Conservation (phyloP, 495 filamentous ascomycete genomes). For the Parmelia sp. region DNA sequence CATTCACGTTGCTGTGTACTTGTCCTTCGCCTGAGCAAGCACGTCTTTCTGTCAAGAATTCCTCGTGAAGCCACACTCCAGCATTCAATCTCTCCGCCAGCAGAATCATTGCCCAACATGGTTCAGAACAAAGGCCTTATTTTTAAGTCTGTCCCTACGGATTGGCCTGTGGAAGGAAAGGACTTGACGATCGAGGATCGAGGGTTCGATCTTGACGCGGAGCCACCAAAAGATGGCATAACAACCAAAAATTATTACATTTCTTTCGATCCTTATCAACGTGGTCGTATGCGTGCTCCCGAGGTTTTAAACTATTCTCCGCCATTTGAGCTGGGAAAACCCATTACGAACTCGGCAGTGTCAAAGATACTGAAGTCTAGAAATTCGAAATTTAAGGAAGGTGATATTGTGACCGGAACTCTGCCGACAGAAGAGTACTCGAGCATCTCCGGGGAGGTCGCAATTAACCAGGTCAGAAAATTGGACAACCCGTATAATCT, state of each 20-base stretch:
- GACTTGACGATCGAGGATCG: slow-evolving; percentile 63
- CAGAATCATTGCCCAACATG: slow-evolving; percentile 12
- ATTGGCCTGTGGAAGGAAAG: slow-evolving; percentile 63
- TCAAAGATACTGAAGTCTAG: slow-evolving; percentile 62
- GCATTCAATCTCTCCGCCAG: not conserved
- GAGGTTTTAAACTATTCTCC: slow-evolving; percentile 57
- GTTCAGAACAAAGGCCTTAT: slow-evolving; percentile 70
- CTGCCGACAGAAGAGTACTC: slow-evolving; percentile 60
- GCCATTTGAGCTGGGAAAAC: slow-evolving; percentile 48
- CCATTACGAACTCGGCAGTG: slow-evolving; percentile 53
- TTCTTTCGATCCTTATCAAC: slow-evolving; percentile 86
- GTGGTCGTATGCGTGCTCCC: slow-evolving; percentile 54
- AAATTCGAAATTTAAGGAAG: slow-evolving; percentile 52
- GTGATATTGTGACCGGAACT: slow-evolving; percentile 58
- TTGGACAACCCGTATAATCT: slow-evolving; percentile 57
- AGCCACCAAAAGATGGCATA: slow-evolving; percentile 62
- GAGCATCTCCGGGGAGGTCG: slow-evolving; percentile 30
- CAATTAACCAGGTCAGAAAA: slow-evolving; percentile 34
- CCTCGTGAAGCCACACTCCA: not conserved
- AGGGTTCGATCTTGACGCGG: slow-evolving; percentile 57
- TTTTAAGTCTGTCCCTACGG: slow-evolving; percentile 66
- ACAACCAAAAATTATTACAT: slow-evolving; percentile 66
- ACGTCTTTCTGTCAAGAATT: no score
- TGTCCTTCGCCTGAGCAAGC: not conserved
- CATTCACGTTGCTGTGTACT: not conserved